Base-by-base conservation (phyloP, 768 basidiomycete genomes). In the Pleurotus tuoliensis region DNA sequence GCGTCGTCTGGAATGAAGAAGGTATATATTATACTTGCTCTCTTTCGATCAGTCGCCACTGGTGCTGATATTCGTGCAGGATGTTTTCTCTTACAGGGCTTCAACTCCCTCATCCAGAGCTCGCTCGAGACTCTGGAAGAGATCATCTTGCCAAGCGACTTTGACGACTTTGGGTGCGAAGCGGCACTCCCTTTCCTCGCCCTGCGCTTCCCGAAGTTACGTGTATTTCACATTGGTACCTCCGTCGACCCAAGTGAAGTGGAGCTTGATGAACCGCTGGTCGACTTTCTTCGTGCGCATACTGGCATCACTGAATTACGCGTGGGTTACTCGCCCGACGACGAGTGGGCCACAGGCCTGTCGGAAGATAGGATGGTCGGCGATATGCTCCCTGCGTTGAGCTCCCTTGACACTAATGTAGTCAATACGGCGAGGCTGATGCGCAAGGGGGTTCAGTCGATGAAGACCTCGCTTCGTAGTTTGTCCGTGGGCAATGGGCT, bases 131-230 rank as follows among this genome's bases (percentile, higher is more conserved):
- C 49, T 15, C 49, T 51, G 25, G 25, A 51, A n/a, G 27, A 51
- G 5, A 16, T 51, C 15, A 16, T 38, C n/a, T 6, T 51, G n/a
- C 27, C 49, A 22, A 34, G 15, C n/a, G 16, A 51, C 9, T 51
- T 51, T 30, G 49, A 51, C 34, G 49, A 51, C 49, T 51, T 51
- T 51, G 49, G 49, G 12, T 51, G 49, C 22, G 49, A 51, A 51
- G 25, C 49, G 6, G 22, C 49, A n/a, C 34, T 51, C 12, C 24
- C 24, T n/a, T 22, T 51, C 34, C 30, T 51, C 20, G 24, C 13
- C 24, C 24, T 51, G 27, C 34, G 34, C 49, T 51, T 51, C 34
- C 49, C 49, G 24, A 51, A 51, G 7, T 34, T 51, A 4, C 49
- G 49, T 22, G 37, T 30, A 9, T 51, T 51, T 34, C 49, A 51